A percentile compares a stretch with the other conserved stretches of the same genome.
Evolutionary conservation across 1,284 basidiomycete genomes (phyloP).

Genomic region (Schizopora paradoxa): DNA sequence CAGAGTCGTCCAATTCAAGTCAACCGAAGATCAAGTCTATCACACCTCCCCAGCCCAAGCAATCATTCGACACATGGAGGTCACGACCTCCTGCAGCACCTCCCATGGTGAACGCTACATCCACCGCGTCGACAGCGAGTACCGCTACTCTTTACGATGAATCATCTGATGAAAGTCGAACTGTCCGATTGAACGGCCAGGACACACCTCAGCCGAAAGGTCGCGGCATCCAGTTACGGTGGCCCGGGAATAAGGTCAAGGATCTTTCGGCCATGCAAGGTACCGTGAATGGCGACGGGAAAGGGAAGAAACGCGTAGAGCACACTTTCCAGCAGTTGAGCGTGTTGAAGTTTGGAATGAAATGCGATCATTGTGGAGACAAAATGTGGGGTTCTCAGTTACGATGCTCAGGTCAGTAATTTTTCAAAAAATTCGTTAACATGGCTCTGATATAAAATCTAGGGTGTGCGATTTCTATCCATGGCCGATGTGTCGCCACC

Average conservation of each 20-base stretch:
- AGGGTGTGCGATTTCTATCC: conserved; percentile 68
- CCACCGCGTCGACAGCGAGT: conserved; percentile 19
- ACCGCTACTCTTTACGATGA: conserved; percentile 20
- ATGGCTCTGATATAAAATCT: conserved; percentile 1
- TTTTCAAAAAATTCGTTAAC: no score
- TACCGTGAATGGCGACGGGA: conserved; percentile 9
- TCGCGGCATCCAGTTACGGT: conserved; percentile 53
- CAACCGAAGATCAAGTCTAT: conserved; percentile 13
- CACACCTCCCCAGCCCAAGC: conserved; percentile 10
- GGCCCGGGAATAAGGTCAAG: conserved; percentile 47
- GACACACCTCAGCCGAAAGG: conserved; percentile 40
- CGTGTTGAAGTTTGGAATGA: conserved; percentile 80
- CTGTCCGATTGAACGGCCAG: conserved; percentile 26
- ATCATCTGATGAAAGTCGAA: conserved; percentile 21
- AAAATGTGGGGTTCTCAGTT: conserved; percentile 98
- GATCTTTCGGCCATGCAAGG: conserved; percentile 4
- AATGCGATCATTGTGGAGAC: conserved; percentile 94
- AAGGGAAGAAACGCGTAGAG: conserved; percentile 45
- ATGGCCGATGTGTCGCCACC: conserved; percentile 64
- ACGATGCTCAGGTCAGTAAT: conserved; percentile 73
- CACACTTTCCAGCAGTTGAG: conserved; percentile 91
- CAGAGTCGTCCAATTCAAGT: conserved; percentile 42
- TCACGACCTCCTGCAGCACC: conserved; percentile 13
- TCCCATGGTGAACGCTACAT: conserved; percentile 15
- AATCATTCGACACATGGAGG: conserved; percentile 14